Conservation (phyloP, 495 filamentous ascomycete genomes). For the Pseudevernia furfuracea region DNA sequence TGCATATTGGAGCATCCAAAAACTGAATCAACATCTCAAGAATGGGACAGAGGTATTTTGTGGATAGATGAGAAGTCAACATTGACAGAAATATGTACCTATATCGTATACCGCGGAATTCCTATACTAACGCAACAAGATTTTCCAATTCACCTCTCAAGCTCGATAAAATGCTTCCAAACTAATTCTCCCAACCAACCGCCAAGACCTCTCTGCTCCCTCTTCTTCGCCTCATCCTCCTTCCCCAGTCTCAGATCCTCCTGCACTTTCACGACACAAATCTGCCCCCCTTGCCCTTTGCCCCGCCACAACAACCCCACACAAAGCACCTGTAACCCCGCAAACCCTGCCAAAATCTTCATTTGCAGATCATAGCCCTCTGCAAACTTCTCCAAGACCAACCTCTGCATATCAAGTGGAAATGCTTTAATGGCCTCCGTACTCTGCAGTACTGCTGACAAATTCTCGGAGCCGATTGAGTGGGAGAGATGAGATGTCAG, state of each 20-base stretch:
- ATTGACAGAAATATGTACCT: neutral
- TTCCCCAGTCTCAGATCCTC: neutral
- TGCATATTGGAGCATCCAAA: too few relatives aligned
- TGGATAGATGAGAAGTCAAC: neutral
- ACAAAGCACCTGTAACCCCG: slow-evolving; percentile 2
- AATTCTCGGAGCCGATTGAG: slow-evolving; percentile 13
- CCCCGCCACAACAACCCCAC: slow-evolving; percentile 13
- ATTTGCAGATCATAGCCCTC: slow-evolving; percentile 29
- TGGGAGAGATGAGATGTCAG: slow-evolving; percentile 2
- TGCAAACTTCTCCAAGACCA: slow-evolving; percentile 22
- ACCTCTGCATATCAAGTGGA: slow-evolving; percentile 8
- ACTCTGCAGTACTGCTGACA: slow-evolving; percentile 11
- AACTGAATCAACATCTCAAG: neutral
- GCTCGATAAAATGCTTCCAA: neutral
- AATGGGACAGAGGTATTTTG: neutral
- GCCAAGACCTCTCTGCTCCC: neutral
- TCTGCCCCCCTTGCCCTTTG: neutral
- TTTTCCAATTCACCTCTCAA: neutral
- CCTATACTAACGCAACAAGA: neutral
- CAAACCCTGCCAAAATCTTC: slow-evolving; percentile 33
- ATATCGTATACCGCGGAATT: neutral
- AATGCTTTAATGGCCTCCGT: slow-evolving; percentile 18
- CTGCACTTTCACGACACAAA: neutral
- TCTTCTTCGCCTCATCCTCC: neutral
- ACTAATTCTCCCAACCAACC: neutral